A percentile compares a stretch with the other conserved stretches of the same genome.
These are phyloP conservation scores for Lagenaria siceraria DNA, from an alignment of 306 rosid species.

Conservation along the genomic window DNA sequence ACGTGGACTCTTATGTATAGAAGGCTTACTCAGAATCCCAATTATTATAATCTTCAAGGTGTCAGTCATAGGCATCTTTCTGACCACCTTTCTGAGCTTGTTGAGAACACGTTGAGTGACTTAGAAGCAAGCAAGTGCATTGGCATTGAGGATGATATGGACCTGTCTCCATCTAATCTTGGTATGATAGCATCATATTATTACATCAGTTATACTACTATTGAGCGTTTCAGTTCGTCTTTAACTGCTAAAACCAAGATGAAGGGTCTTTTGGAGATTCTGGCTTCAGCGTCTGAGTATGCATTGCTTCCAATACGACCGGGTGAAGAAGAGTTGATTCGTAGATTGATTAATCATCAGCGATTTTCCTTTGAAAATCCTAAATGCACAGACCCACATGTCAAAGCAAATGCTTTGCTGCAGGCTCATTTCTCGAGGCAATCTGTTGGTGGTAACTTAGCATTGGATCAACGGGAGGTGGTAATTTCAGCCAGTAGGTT, in stretches of 20 bases:
- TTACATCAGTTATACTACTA: slow-evolving; percentile 73
- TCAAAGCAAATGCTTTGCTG: slow-evolving; percentile 76
- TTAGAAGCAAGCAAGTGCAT: slow-evolving; percentile 82
- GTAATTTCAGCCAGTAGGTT: slow-evolving; percentile 71
- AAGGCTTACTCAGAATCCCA: slow-evolving; percentile 89
- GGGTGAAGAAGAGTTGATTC: slow-evolving; percentile 79
- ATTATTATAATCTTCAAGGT: slow-evolving; percentile 92
- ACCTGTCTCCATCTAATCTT: slow-evolving; percentile 73
- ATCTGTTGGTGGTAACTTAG: slow-evolving; percentile 61
- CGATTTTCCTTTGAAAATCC: slow-evolving; percentile 78
- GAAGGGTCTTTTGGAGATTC: slow-evolving; percentile 83
- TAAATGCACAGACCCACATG: slow-evolving; percentile 69
- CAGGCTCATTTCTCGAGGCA: slow-evolving; percentile 96
- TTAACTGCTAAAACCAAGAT: slow-evolving; percentile 70
- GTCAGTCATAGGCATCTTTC: slow-evolving; percentile 90
- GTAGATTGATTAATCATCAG: slow-evolving; percentile 79
- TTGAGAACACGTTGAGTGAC: slow-evolving; percentile 69
- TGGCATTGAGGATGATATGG: slow-evolving; percentile 67
- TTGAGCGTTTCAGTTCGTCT: slow-evolving; percentile 79
- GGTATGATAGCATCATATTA: slow-evolving; percentile 88
- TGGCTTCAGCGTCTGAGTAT: slow-evolving; percentile 86
- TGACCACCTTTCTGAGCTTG: slow-evolving; percentile 85
- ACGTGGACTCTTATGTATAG: slow-evolving; percentile 96
- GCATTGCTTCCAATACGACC: slow-evolving; percentile 77
- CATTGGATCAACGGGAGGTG: slow-evolving; percentile 76